Evolutionary conservation across 805 yeast species (phyloP), one percentile per base, ranked within the genome.

Genomic region (Candida hungchunana): DNA sequence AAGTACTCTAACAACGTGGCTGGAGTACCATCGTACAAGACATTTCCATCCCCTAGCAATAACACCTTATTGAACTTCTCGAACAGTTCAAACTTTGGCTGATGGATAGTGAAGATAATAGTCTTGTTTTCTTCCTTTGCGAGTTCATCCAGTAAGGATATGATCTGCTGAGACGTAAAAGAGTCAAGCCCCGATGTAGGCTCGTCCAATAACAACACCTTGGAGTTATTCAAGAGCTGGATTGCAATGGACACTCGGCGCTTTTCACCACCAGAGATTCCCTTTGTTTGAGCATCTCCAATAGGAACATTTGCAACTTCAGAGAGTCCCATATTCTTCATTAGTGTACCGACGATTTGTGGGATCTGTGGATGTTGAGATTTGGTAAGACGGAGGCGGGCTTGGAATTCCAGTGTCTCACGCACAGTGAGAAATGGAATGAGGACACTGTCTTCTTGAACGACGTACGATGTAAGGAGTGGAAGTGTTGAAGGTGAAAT

Each of bases 161-260:
- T 55, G 23, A 86, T 81, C 3, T 84, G 72, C 1, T 74, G 68
- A 0, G 95, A 82, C 0, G 93, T 84, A 39, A 83, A 75, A 10
- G 89, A 75, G 52, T 87, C 96, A 18, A 87, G 66, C 0, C 96
- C 96, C 5, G 94, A 83, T 0, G 95, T 87, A 3, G 96, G 95
- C 52, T 87, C 96, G 58, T 87, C 96, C 17, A 87, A 58, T 23
- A 87, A 55, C 25, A 87, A 67, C 38, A 77, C 77, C 19, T 39
- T 44, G 0, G 94, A 90, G 38, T 77, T 77, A 40, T 79, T 77
- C 26, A 87, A 61, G 23, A 87, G 62, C 53, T 86, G 95, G 29
- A 84, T 72, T 3, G 89, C 90, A 56, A 87, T 84, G 0, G 90
- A 79, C 0, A 87, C 81, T 46, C 95, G 67, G 49, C 95, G 69